Evolutionary conservation across 208 protist species (phyloP).

Genomic region (Eutreptiella sp.): DNA sequence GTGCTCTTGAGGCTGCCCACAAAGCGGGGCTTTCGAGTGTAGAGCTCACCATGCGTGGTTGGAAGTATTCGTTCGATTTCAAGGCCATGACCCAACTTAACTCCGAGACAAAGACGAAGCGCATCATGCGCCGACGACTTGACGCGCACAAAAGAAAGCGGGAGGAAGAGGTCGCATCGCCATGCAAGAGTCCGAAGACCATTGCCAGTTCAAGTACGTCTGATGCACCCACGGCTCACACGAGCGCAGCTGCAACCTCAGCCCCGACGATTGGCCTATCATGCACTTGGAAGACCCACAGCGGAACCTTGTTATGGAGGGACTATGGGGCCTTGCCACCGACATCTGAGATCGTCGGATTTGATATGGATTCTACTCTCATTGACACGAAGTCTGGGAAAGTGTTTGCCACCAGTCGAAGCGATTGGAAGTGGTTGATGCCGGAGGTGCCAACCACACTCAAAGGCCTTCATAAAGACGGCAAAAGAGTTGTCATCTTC

Average conservation of each 20-base stretch:
- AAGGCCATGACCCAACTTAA: slow-evolving; percentile 1
- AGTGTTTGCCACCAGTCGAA: slow-evolving; percentile 13
- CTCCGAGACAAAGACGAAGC: neutral
- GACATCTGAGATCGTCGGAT: slow-evolving; percentile 28
- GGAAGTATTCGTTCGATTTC: slow-evolving; percentile 4
- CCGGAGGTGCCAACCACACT: slow-evolving; percentile 34
- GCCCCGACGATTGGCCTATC: neutral
- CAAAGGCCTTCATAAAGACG: slow-evolving; percentile 43
- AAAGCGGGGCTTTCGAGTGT: neutral
- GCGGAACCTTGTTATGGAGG: neutral
- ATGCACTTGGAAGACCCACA: neutral
- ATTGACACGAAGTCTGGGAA: slow-evolving; percentile 35
- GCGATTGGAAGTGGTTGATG: slow-evolving; percentile 43
- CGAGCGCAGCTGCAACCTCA: neutral
- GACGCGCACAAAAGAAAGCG: neutral
- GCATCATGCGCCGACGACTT: neutral
- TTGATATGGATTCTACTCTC: slow-evolving; percentile 44
- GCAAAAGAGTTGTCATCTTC: slow-evolving; percentile 74
- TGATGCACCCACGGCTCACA: neutral
- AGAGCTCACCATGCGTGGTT: neutral
- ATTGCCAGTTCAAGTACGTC: neutral
- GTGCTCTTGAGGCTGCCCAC: neutral
- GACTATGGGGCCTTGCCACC: neutral
- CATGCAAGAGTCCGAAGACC: neutral
- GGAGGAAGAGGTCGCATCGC: neutral